These are phyloP conservation scores for Monosporascus cannonballus DNA, from an alignment of 2,329 filamentous ascomycete species.

Conservation along the genomic window DNA sequence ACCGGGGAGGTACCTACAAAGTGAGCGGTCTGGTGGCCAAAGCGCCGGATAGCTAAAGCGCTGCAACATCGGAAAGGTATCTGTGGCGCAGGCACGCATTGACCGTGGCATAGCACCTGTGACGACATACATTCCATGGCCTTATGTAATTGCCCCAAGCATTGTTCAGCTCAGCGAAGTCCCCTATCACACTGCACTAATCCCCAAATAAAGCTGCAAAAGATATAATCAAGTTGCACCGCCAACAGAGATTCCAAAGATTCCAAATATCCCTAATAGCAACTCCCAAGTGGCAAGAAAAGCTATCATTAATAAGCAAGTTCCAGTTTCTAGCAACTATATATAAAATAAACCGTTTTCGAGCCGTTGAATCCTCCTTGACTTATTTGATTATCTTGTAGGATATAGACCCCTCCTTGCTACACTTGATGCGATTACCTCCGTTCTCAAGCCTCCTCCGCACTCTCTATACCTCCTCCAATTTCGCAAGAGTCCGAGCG, in stretches of 20 bases:
- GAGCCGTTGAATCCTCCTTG: background rate
- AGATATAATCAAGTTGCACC: background rate
- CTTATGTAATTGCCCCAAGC: background rate
- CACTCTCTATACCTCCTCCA: constrained; percentile 40
- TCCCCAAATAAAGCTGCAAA: background rate
- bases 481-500: constrained; percentile 32
- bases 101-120: background rate
- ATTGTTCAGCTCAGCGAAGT: background rate
- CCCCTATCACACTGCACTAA: background rate
- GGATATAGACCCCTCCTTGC: constrained; percentile 3
- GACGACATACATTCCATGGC: constrained; percentile 4
- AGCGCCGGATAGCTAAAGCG: background rate
- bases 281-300: no score
- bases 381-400: background rate
- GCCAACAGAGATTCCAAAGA: constrained; percentile 13
- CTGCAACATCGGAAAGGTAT: no score
- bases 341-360: background rate
- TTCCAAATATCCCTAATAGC: constrained; percentile 5
- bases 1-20: no score
- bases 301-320: background rate
- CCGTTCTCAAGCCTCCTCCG: constrained; percentile 40
- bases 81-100: no score
- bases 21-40: no score
- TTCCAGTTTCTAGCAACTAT: background rate
- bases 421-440: constrained; percentile 43